Percentiles rank a stretch among this genome's conserved stretches.
phyloP scores from a whole-genome alignment of 495 filamentous ascomycete genomes.

The Penicillium parvum region DNA sequence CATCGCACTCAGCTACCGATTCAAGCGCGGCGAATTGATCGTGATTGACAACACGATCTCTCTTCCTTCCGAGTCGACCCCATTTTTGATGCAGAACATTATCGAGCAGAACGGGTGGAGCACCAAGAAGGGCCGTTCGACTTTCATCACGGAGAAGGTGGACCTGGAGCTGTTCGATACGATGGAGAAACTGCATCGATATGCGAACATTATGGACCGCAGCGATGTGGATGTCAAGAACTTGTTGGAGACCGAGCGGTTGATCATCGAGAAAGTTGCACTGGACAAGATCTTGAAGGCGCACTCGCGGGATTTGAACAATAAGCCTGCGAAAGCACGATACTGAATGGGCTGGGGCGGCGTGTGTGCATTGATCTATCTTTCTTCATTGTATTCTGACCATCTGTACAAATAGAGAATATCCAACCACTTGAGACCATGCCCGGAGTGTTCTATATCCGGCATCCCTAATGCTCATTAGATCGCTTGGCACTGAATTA shows the following conservation, averaged over 20 bases:
- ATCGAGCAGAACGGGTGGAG: conserved; percentile 72
- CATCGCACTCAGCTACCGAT: conserved; percentile 88
- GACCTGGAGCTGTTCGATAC: conserved; percentile 38
- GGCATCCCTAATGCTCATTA: too few relatives aligned
- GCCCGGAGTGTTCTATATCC: not conserved
- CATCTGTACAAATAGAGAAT: conserved; percentile 38
- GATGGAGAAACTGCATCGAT: conserved; percentile 55
- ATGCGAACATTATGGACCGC: conserved; percentile 62
- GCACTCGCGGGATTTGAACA: conserved; percentile 70
- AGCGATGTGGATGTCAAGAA: conserved; percentile 91
- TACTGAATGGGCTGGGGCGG: conserved; percentile 22
- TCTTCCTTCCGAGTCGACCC: conserved; percentile 48
- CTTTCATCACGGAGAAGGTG: conserved; percentile 62
- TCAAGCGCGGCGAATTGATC: conserved; percentile 77
- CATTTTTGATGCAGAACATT: conserved; percentile 58
- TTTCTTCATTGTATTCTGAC: conserved; percentile 21
- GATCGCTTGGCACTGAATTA: too few relatives aligned
- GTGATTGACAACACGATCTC: conserved; percentile 71
- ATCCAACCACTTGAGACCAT: conserved; percentile 4
- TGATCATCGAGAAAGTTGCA: conserved; percentile 82
- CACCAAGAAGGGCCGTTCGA: conserved; percentile 61
- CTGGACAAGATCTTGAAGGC: conserved; percentile 67
- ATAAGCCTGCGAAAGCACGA: conserved; percentile 28
- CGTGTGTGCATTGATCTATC: conserved; percentile 5
- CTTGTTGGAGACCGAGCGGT: conserved; percentile 72